These are phyloP conservation scores for Fusarium luffae DNA, from an alignment of 2,329 filamentous ascomycete species.

Conservation along the genomic window DNA sequence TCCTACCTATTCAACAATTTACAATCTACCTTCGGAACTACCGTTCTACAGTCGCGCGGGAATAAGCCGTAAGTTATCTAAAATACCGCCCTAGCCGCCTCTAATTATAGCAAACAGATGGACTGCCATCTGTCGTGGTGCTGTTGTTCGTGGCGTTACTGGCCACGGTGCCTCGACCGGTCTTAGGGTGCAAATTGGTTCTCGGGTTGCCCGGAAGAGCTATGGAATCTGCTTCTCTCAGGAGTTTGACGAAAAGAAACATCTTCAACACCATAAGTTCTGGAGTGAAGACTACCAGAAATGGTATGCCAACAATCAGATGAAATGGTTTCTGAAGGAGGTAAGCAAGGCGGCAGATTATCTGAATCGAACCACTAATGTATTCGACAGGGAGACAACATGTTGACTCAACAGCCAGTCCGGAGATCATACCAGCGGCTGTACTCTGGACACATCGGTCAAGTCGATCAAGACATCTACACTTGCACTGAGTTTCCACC, in stretches of 20 bases:
- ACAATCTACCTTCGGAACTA: background rate
- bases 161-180: background rate
- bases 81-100: accelerated
- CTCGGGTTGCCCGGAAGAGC: conserved; percentile 45
- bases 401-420: conserved; percentile 5
- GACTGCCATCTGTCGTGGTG: conserved; percentile 52
- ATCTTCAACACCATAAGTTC: conserved; percentile 8
- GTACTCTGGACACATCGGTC: accelerated
- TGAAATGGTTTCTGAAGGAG: conserved; percentile 46
- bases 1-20: conserved; percentile 45
- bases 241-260: background rate
- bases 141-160: conserved; percentile 44
- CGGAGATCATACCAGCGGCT: accelerated
- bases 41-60: conserved; percentile 48
- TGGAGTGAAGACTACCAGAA: background rate
- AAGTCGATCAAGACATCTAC: background rate
- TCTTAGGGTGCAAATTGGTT: conserved; percentile 18
- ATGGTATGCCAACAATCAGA: conserved; percentile 27
- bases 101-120: conserved; percentile 39
- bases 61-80: conserved; percentile 49
- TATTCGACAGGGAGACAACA: conserved; percentile 17
- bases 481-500: background rate
- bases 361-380: background rate
- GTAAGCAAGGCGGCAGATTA: conserved; percentile 14
- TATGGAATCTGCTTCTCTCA: conserved; percentile 32